Evolutionary conservation across 2,329 filamentous ascomycete species (phyloP), one percentile per base, ranked within the genome.

Genomic region (Davidsoniella virescens): DNA sequence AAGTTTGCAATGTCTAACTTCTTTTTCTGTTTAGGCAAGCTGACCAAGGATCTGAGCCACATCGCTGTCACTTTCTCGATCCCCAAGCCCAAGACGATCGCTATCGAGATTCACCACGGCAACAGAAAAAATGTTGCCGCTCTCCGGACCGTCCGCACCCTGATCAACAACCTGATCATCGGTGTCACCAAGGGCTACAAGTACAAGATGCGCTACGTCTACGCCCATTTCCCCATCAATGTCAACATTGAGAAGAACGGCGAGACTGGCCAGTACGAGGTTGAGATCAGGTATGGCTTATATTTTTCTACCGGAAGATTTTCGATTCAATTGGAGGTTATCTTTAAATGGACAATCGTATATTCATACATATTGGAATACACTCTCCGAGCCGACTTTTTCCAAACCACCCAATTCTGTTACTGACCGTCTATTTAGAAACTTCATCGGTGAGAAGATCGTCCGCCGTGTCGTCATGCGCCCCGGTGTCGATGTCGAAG

Each of bases 161-260:
- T 96, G 72, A 94, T 98, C 79, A 86, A 93, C 80, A 98, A 98
- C 84, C 70, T 98, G 74, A 85, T 98, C 71, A 82, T 88, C 64
- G 92, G 92, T 71, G 92, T 98, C 61, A 98, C 92, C 70, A 94
- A 90, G 78, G 92, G 92, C 62, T 98, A 84, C 86, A 93, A 93
- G 78, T 98, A 98, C 84, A 98, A 98, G 86, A 96, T 98, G 90
- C 87, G 93, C 66, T 98, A 98, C 77, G 92, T 98, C 72, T 98
- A 98, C 71, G 92, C 92, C 69, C 92, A 98, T 83, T 98, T 98
- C 69, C 92, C 92, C 73, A 98, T 98, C 87, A 98, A 98, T 80
- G 90, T 98, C 76, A 96, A 95, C 79, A 72, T 98, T 61, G 87
- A 94, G 64, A 88, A 95, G 84, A 90, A 90, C 80, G 69, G 70